These are phyloP conservation scores for Asterochloris erici DNA, from an alignment of 139 green algal genomes.

Conservation along the genomic window DNA sequence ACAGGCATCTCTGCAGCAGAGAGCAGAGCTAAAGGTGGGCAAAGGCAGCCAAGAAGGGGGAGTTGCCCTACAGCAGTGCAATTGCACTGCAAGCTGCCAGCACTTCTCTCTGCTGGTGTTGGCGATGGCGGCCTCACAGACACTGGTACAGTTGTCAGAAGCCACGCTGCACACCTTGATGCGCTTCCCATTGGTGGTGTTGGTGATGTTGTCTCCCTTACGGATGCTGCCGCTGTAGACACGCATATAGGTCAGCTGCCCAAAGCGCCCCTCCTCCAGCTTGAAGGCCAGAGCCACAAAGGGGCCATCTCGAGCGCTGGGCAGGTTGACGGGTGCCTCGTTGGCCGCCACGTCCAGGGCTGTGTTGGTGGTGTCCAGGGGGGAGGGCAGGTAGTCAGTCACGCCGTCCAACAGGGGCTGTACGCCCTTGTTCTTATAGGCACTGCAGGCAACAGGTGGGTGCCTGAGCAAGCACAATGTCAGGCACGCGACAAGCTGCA, in stretches of 20 bases:
- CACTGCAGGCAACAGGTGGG: conserved; percentile 7
- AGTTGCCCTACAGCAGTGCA: not conserved
- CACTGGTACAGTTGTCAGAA: too few species aligned
- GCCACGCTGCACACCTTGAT: conserved; percentile 41
- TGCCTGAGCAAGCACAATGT: too few species aligned
- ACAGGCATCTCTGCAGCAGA: too few species aligned
- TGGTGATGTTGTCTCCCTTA: conserved; percentile 82
- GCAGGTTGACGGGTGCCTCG: conserved; percentile 1
- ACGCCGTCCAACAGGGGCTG: conserved; percentile 88
- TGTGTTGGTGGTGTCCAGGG: conserved; percentile 60
- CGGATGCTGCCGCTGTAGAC: conserved; percentile 88
- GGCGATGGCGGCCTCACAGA: too few species aligned
- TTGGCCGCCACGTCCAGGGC: conserved; percentile 49
- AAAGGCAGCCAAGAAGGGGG: too few species aligned
- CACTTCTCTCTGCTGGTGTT: too few species aligned
- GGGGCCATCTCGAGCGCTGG: conserved; percentile 30
- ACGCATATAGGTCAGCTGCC: conserved; percentile 97
- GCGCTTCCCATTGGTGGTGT: conserved; percentile 69
- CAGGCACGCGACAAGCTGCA: too few species aligned
- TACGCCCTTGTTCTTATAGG: conserved; percentile 68
- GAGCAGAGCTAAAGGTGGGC: too few species aligned
- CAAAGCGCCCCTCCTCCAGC: conserved; percentile 96
- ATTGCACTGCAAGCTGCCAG: too few species aligned
- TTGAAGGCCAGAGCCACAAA: conserved; percentile 94
- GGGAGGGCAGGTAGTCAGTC: conserved; percentile 87